phyloP scores from a whole-genome alignment of 139 green algal species.

The Mesotaenium endlicherianum region DNA sequence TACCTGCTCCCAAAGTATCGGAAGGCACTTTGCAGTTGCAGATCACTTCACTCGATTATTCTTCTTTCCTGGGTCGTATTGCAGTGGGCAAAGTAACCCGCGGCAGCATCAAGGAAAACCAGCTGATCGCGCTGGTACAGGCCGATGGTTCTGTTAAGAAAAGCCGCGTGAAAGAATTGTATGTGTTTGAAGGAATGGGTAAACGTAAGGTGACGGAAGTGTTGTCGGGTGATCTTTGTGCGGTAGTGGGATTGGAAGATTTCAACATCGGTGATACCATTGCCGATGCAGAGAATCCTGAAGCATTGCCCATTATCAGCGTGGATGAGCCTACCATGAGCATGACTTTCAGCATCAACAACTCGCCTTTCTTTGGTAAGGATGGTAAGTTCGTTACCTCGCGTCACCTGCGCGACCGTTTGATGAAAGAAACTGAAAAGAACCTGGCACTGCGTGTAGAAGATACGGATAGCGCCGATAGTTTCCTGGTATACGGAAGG shows the following conservation, averaged over 20 bases:
- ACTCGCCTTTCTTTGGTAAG: background rate
- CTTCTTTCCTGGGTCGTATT: too few relatives aligned
- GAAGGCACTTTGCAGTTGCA: background rate
- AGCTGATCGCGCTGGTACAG: too few relatives aligned
- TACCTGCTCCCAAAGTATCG: background rate
- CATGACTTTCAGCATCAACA: background rate
- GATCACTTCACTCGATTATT: too few relatives aligned
- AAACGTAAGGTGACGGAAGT: too few relatives aligned
- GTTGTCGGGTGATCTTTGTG: background rate
- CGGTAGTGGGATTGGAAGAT: background rate
- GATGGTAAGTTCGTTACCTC: background rate
- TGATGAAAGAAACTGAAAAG: background rate
- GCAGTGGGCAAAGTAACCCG: too few relatives aligned
- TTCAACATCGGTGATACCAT: background rate
- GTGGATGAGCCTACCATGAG: background rate
- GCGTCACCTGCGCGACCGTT: background rate
- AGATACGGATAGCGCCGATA: background rate
- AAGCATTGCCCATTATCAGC: background rate
- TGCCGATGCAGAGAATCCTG: background rate
- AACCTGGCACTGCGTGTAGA: background rate
- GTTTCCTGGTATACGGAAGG: background rate
- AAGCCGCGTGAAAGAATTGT: too few relatives aligned
- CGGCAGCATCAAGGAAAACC: too few relatives aligned
- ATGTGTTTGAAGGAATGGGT: too few relatives aligned
- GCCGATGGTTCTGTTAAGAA: too few relatives aligned